phyloP scores from a whole-genome alignment of 2,329 filamentous ascomycete genomes.

The Ambrosiella beaveri region DNA sequence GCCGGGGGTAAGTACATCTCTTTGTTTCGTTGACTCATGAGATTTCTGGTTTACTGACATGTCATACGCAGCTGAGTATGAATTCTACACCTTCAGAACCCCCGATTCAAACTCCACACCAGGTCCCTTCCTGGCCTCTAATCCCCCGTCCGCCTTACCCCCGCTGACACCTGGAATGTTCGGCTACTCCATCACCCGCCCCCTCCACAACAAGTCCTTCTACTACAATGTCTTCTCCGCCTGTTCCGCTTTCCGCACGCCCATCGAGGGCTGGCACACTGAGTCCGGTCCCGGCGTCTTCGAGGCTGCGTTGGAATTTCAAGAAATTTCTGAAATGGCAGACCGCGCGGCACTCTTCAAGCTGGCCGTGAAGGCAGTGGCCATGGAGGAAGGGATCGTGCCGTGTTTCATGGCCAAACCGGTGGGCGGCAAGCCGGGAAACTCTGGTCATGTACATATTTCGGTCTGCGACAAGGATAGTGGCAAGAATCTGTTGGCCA shows the following conservation, averaged over 20 bases:
- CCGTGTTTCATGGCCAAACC: slow-evolving; percentile 99
- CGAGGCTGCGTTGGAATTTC: slow-evolving; percentile 85
- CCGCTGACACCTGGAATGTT: slow-evolving; percentile 88
- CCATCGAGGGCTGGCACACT: slow-evolving; percentile 89
- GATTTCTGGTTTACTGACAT: neutral
- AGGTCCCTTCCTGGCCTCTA: slow-evolving; percentile 54
- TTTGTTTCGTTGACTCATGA: neutral
- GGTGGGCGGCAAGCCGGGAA: slow-evolving; percentile 74
- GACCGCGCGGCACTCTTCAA: slow-evolving; percentile 90
- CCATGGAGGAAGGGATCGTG: slow-evolving; percentile 74
- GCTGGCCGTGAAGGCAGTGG: slow-evolving; percentile 71
- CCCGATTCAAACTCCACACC: slow-evolving; percentile 48
- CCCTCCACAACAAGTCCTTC: slow-evolving; percentile 80
- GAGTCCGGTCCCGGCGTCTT: slow-evolving; percentile 89
- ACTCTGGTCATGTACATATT: slow-evolving; percentile 90
- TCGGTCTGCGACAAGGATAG: slow-evolving; percentile 59
- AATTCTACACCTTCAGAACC: slow-evolving; percentile 79
- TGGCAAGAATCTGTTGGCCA: slow-evolving; percentile 72
- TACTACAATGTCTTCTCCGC: slow-evolving; percentile 77
- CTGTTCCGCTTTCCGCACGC: slow-evolving; percentile 59
- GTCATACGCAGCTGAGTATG: slow-evolving; percentile 59
- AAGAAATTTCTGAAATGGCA: slow-evolving; percentile 74
- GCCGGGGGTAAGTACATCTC: slow-evolving; percentile 52
- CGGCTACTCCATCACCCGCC: slow-evolving; percentile 75
- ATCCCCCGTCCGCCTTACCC: slow-evolving; percentile 57